phyloP scores from a whole-genome alignment of 2,329 filamentous ascomycete species.

The Fusarium sambucinum region DNA sequence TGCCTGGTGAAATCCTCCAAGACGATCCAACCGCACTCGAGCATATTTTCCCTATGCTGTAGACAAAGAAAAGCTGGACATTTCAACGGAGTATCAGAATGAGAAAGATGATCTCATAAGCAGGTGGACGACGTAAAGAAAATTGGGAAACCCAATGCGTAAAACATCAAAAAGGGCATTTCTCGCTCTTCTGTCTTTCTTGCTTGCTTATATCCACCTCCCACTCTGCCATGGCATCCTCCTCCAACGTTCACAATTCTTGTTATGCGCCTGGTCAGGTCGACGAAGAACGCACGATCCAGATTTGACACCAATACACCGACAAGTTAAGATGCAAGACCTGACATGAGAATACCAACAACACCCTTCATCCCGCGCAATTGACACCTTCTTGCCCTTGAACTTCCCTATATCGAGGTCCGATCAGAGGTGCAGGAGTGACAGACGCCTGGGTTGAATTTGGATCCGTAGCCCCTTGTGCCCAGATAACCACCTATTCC shows the following conservation, averaged over 20 bases:
- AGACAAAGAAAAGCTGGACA: constrained; percentile 12
- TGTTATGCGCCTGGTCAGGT: constrained; percentile 27
- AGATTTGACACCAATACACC: constrained; percentile 46
- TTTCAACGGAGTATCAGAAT: constrained; percentile 12
- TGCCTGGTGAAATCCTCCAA: constrained; percentile 29
- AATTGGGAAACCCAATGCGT: constrained; percentile 41
- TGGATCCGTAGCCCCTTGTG: constrained; percentile 34
- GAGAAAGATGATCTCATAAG: constrained; percentile 24
- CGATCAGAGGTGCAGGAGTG: constrained; percentile 33
- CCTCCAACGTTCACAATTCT: constrained; percentile 31
- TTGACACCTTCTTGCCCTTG: constrained; percentile 29
- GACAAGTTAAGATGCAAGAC: constrained; percentile 47
- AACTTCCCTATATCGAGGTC: constrained; percentile 23
- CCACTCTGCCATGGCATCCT: constrained; percentile 22
- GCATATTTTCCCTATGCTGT: constrained; percentile 1
- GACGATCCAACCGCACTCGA: constrained; percentile 20
- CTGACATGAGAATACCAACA: constrained; percentile 49
- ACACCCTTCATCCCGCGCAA: constrained; percentile 36
- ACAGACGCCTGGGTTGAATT: constrained; percentile 24
- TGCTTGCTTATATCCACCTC: constrained; percentile 30
- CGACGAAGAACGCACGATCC: constrained; percentile 33
- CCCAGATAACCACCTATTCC: constrained; percentile 52
- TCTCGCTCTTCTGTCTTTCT: constrained; percentile 45
- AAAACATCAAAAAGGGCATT: constrained; percentile 46
- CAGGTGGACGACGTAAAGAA: constrained; percentile 27